These are phyloP conservation scores for Leucocoprinus sp. DNA, from an alignment of 768 basidiomycete genomes.

Conservation along the genomic window DNA sequence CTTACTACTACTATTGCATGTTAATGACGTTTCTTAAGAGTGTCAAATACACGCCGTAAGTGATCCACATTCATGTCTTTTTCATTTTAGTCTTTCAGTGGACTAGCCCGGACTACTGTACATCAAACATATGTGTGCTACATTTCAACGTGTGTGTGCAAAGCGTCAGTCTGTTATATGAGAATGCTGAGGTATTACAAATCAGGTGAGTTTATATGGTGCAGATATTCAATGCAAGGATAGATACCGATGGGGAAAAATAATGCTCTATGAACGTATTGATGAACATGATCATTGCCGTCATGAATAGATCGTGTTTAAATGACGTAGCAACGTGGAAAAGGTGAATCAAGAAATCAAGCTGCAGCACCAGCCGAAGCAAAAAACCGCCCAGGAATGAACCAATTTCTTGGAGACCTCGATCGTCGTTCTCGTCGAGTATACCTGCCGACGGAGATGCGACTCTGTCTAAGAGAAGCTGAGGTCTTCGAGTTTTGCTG, in stretches of 20 bases:
- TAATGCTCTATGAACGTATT: slow-evolving; percentile 12
- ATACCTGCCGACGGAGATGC: slow-evolving; percentile 17
- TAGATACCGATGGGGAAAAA: slow-evolving; percentile 8
- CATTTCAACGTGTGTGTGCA: slow-evolving; percentile 4
- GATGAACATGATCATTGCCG: slow-evolving; percentile 1
- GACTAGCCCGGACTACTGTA: not conserved
- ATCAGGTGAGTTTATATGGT: slow-evolving; percentile 1
- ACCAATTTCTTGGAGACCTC: slow-evolving; percentile 43
- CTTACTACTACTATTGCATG: not conserved
- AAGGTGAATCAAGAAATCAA: not conserved
- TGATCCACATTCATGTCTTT: slow-evolving; percentile 3
- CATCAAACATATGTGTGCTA: slow-evolving; percentile 6
- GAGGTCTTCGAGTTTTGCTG: slow-evolving; percentile 14
- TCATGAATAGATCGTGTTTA: slow-evolving; percentile 1
- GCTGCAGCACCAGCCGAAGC: slow-evolving; percentile 30
- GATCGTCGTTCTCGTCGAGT: slow-evolving; percentile 12
- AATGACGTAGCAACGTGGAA: not conserved
- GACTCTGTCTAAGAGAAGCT: slow-evolving; percentile 18
- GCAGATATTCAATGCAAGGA: not conserved
- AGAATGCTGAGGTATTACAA: not conserved
- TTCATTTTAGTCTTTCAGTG: slow-evolving; percentile 1
- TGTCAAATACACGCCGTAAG: not conserved
- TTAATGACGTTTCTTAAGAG: not conserved
- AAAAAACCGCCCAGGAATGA: slow-evolving; percentile 45
- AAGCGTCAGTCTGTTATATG: not conserved